Evolutionary conservation across 169 alveolate species (phyloP), one percentile per base, ranked within the genome.

Genomic region (Plasmodium relictum): DNA sequence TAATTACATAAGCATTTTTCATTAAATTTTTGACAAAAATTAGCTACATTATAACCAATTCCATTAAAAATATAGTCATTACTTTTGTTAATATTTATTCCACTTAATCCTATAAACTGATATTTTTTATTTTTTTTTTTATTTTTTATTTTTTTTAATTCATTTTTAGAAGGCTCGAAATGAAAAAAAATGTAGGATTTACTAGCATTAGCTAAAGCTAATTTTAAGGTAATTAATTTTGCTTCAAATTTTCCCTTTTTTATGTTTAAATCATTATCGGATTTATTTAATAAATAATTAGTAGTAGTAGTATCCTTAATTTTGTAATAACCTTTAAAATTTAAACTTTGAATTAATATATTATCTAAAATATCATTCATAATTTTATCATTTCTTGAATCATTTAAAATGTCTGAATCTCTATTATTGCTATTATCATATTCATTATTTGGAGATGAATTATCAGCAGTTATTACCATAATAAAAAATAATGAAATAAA

Each of bases 401-500:
- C 42, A 18, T 42, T 50, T 18, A 48, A 39, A 10, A 76, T 10
- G n/a, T 8, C 61, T 16, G 8, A 3, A n/a, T 39, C 65, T 1
- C 44, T 41, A 18, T 7, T 24, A 20, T 20, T 31, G 16, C 24
- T 44, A 41, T 54, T 61, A 44, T 66, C 24, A 26, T 42, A 8
- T 6, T 70, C 26, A 20, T 18, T 71, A 22, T 18, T 54, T 20
- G 58, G 68, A 0, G n/a, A 71, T 31, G 83, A 5, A 50, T 61
- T 80, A 54, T 80, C 90, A 14, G 83, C 68, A 0, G 73, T 54
- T 24, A 69, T 52, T 0, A 80, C 37, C 90, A 80, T 80, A 12
- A 80, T 61, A 44, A 65, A 66, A 45, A 80, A 80, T 56, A 80
- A 24, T 20, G 85, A 66, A 66, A 80, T 66, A 56, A 80, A 80